These are phyloP conservation scores for Gossypium rotundifolium DNA, from an alignment of 345 rosid species.

Conservation along the genomic window DNA sequence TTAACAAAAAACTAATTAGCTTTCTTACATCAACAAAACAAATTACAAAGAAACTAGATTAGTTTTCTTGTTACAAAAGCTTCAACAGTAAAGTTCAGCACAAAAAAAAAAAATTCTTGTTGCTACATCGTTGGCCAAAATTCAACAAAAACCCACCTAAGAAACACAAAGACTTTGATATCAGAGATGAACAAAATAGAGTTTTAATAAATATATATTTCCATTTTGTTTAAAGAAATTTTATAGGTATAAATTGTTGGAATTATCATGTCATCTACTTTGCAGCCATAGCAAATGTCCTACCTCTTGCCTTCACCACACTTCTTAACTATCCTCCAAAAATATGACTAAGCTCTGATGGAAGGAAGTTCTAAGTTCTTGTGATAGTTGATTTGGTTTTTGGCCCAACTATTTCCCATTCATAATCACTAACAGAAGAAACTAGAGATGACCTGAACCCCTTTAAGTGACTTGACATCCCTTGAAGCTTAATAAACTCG, in stretches of 20 bases:
- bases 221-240: neutral
- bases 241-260: neutral
- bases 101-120: too few species aligned
- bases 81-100: too few species aligned
- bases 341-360: slow-evolving; percentile 73
- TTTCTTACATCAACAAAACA: too few species aligned
- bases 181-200: neutral
- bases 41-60: too few species aligned
- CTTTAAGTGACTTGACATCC: slow-evolving; percentile 26
- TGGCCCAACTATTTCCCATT: slow-evolving; percentile 97
- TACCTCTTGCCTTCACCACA: slow-evolving; percentile 79
- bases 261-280: neutral
- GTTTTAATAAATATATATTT: neutral
- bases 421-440: slow-evolving; percentile 71
- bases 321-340: slow-evolving; percentile 83
- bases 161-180: neutral
- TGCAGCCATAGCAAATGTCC: neutral
- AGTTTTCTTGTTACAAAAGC: too few species aligned
- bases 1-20: too few species aligned
- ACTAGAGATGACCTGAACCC: slow-evolving; percentile 42
- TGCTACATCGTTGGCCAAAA: too few species aligned
- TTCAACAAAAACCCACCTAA: neutral
- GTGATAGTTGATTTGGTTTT: slow-evolving; percentile 87
- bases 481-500: slow-evolving; percentile 73
- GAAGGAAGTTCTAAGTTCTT: slow-evolving; percentile 71